Conservation (phyloP, 371 early-diverging fungal genomes). For the Rhizopus microsporus region DNA sequence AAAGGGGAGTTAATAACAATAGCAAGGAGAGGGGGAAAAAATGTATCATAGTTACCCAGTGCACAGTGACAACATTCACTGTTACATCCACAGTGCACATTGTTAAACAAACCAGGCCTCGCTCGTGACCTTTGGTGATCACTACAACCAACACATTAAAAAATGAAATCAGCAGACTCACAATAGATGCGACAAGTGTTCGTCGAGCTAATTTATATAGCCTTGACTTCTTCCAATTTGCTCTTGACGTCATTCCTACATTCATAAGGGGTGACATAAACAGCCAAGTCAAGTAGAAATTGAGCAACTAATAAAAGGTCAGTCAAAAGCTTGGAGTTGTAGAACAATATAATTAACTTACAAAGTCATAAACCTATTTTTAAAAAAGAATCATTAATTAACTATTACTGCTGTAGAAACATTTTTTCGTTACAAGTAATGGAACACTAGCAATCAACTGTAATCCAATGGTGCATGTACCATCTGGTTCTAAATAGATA, state of each 20-base stretch:
- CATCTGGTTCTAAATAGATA: constrained; percentile 43
- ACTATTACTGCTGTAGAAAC: background rate
- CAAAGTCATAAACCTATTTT: constrained; percentile 42
- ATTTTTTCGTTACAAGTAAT: constrained; percentile 35
- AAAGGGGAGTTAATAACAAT: background rate
- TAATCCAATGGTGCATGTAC: constrained; percentile 52
- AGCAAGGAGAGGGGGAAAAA: constrained; percentile 1
- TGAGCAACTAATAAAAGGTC: constrained; percentile 34
- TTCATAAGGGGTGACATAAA: constrained; percentile 49
- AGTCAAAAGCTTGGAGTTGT: background rate
- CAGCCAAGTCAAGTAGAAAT: constrained; percentile 49
- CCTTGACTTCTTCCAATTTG: constrained; percentile 48
- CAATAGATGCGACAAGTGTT: constrained; percentile 50
- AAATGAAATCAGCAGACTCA: constrained; percentile 48
- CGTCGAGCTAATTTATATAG: constrained; percentile 52
- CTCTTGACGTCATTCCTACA: constrained; percentile 39
- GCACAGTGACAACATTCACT: constrained; percentile 58
- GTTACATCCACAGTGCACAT: constrained; percentile 61
- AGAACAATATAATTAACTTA: constrained; percentile 18
- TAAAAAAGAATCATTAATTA: background rate
- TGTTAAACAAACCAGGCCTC: constrained; percentile 54
- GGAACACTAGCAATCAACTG: constrained; percentile 52
- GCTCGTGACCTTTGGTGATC: constrained; percentile 46
- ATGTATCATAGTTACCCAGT: constrained; percentile 48
- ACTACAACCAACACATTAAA: constrained; percentile 50